phyloP scores from a whole-genome alignment of 306 rosid species.

The Vigna angularis region DNA sequence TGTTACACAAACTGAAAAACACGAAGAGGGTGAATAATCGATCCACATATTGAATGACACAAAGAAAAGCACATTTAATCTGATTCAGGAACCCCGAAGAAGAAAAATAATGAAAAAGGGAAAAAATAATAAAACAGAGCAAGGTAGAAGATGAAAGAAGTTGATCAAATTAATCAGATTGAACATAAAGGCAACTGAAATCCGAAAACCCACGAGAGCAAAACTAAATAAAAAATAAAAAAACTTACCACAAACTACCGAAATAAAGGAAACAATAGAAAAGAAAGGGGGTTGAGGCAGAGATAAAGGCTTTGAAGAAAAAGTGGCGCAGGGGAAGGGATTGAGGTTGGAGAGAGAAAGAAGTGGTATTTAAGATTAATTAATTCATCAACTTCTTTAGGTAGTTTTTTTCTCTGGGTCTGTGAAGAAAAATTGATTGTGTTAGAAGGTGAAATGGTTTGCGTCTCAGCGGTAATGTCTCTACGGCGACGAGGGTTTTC shows the following conservation, averaged over 20 bases:
- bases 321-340: no score
- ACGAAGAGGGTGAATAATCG: slow-evolving; percentile 2
- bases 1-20: slow-evolving; percentile 28
- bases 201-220: not conserved
- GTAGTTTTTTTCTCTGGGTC: no score
- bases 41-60: not conserved
- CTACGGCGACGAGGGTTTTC: no score
- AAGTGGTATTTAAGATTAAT: no score
- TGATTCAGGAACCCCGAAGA: slow-evolving; percentile 4
- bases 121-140: slow-evolving; percentile 6
- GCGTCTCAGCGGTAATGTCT: no score
- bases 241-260: slow-evolving; percentile 40
- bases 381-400: no score
- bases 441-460: no score
- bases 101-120: not conserved
- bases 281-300: no score
- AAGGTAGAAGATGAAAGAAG: slow-evolving; percentile 10
- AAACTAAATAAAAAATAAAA: not conserved
- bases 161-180: not conserved
- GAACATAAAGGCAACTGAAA: slow-evolving; percentile 35
- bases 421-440: no score
- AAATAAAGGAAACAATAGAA: slow-evolving; percentile 19
- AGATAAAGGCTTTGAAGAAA: no score
- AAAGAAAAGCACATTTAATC: not conserved
- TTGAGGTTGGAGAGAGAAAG: no score